phyloP scores from a whole-genome alignment of 352 stramenopile species.

The Phytopythium helicoides region DNA sequence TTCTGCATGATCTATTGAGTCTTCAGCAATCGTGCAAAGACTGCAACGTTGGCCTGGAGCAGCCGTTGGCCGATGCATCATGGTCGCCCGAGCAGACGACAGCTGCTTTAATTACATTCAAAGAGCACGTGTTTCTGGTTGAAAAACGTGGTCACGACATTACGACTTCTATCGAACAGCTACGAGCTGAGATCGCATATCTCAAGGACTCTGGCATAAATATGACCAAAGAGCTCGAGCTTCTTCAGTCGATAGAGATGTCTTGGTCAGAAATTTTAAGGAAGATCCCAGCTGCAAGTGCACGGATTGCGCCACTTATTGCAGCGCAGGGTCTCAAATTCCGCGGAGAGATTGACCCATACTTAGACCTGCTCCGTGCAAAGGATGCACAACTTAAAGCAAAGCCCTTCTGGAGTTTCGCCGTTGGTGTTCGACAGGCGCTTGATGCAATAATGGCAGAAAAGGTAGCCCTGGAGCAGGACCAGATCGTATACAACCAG shows the following conservation, averaged over 20 bases:
- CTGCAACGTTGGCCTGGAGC: slow-evolving; percentile 70
- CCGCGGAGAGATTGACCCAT: slow-evolving; percentile 74
- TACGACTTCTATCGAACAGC: slow-evolving; percentile 57
- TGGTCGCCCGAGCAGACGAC: slow-evolving; percentile 66
- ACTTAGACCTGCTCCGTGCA: slow-evolving; percentile 71
- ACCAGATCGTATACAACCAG: slow-evolving; percentile 34
- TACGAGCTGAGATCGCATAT: slow-evolving; percentile 63
- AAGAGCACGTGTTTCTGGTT: slow-evolving; percentile 77
- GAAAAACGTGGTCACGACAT: slow-evolving; percentile 73
- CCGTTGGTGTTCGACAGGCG: slow-evolving; percentile 36
- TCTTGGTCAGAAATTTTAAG: slow-evolving; percentile 63
- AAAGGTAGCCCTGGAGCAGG: slow-evolving; percentile 26
- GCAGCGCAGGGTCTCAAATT: slow-evolving; percentile 59
- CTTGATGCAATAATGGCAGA: slow-evolving; percentile 45
- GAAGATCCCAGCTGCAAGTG: slow-evolving; percentile 62
- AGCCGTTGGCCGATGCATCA: slow-evolving; percentile 50
- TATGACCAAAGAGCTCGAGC: slow-evolving; percentile 54
- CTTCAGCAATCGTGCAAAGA: slow-evolving; percentile 63
- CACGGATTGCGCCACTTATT: slow-evolving; percentile 65
- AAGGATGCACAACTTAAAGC: slow-evolving; percentile 51
- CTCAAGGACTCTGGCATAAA: slow-evolving; percentile 57
- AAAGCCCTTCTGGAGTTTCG: slow-evolving; percentile 66
- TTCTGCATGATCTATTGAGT: slow-evolving; percentile 59
- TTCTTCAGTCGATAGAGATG: slow-evolving; percentile 44
- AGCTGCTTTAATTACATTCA: slow-evolving; percentile 61